Evolutionary conservation across 2,329 filamentous ascomycete species (phyloP), one percentile per base, ranked within the genome.

Genomic region (Emergomyces africanus): DNA sequence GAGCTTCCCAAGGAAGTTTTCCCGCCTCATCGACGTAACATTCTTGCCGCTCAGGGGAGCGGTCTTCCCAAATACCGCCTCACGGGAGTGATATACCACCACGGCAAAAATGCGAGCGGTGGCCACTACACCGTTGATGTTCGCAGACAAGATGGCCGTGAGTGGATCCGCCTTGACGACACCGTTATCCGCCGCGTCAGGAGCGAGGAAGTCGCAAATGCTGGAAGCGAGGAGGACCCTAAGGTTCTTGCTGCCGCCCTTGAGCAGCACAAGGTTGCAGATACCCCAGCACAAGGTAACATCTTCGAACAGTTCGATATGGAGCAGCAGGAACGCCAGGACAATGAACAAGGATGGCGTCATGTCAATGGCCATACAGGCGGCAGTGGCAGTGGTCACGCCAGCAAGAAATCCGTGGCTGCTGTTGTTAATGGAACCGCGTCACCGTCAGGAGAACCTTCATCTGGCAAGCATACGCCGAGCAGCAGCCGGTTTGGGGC

Each of bases 111-210:
- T 66, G 94, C 94, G 41, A 95, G 88, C 63, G 91, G 90, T 57
- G 94, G 94, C 3, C 94, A 99, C 72, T 99, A 99, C 73, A 99
- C 94, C 1, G 92, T 95, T n/a, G 94, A 99, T 71, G 87, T 96
- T 46, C 85, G 91, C 60, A 87, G 94, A 57, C 92, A 97, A 72
- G 94, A 99, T 70, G 90, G 87, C n/a, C 83, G 83, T 25, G 91
- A 96, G 72, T 99, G 94, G 94, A 88, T 99, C 59, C 88, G 92
- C 58, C 83, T 99, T 65, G 94, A 99, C 67, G 94, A 99, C 70
- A 99, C 94, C 0, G 77, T 90, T 61, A 90, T 99, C 63, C 84
- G 88, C 62, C 87, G 90, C 46, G 84, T 99, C 41, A 83, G 87
- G 58, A 86, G 86, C 62, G 89, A 96, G 68, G 92, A 97, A 63